Base-by-base conservation (phyloP, 768 basidiomycete genomes). In the Phlegmacium glaucopus region DNA sequence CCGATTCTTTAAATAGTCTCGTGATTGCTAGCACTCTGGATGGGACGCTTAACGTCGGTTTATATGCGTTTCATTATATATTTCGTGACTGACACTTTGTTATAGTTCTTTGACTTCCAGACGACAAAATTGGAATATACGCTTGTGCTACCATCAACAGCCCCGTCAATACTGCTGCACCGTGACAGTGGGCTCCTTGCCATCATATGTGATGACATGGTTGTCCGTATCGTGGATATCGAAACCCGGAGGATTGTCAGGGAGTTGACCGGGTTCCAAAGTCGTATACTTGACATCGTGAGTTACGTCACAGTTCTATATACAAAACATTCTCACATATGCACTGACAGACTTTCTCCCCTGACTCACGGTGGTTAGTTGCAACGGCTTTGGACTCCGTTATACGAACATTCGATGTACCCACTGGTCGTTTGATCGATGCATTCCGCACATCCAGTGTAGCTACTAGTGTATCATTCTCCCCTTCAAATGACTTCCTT, bases 21-120 rank as follows among this genome's bases (percentile, higher is more conserved):
- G 77, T 97, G 10, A 79, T 98, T 40, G 94, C 87, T 6, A 82
- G 83, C 49, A 97, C 95, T 1, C 68, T 88, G 32, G 92, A 94
- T 63, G 96, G 96, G 27, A 89, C 85, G 4, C 64, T 97, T 43
- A 91, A 92, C 60, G 95, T 94, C 11, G 6, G 32, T 34, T 11
- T 34, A 22, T 34, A 16, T 44, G 10, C 26, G 30, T 37, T 6
- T 42, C n/a, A 18, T 37, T 26, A 27, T 4, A 15, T 42, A 16
- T 44, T 44, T 45, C 34, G 46, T 10, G 38, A 37, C 37, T 55
- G 35, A 51, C 42, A 22, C 16, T 40, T 36, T 45, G 27, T 38
- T 30, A 40, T 44, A 99, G 94, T 97, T 97, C 71, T 99, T 98
- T 57, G 89, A 98, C 63, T 98, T 99, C 66, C 91, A 95, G 58